phyloP scores from a whole-genome alignment of 805 yeast genomes.

The Candida wancherniae region DNA sequence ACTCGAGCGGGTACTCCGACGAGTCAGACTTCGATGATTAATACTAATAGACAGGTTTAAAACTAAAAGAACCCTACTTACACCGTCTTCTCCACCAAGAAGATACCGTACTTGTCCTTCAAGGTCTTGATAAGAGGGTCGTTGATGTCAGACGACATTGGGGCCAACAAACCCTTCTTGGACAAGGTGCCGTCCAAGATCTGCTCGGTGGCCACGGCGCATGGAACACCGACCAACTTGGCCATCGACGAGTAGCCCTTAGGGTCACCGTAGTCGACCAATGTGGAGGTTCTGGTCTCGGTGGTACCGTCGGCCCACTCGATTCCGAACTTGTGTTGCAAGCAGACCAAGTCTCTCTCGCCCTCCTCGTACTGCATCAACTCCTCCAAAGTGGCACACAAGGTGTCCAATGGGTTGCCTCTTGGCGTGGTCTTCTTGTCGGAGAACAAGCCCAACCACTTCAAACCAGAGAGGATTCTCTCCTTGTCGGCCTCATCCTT shows the following conservation, averaged over 20 bases:
- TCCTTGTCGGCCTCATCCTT: constrained; percentile 76
- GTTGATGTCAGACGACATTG: constrained; percentile 85
- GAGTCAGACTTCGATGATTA: constrained; percentile 14
- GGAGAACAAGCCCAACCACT: constrained; percentile 92
- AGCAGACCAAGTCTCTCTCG: constrained; percentile 90
- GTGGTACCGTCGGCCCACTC: constrained; percentile 91
- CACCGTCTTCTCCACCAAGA: constrained; percentile 77
- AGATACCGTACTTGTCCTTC: constrained; percentile 86
- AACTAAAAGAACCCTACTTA: not conserved
- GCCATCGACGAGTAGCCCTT: constrained; percentile 97
- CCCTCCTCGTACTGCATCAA: constrained; percentile 94
- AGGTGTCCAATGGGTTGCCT: constrained; percentile 91
- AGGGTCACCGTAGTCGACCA: constrained; percentile 89
- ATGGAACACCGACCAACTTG: constrained; percentile 95
- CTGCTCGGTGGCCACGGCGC: constrained; percentile 90
- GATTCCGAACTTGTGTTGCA: constrained; percentile 97
- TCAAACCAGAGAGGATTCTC: constrained; percentile 82
- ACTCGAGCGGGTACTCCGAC: constrained; percentile 46
- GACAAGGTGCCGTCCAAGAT: constrained; percentile 76
- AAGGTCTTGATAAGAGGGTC: constrained; percentile 87
- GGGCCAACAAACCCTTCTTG: constrained; percentile 86
- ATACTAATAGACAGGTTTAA: not conserved
- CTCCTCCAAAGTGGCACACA: constrained; percentile 93
- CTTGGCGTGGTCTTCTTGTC: constrained; percentile 74
- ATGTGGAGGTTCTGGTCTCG: constrained; percentile 92